A percentile compares a stretch with the other conserved stretches of the same genome.
Evolutionary conservation across 169 alveolate species (phyloP).

Genomic region (Perkinsus olseni): DNA sequence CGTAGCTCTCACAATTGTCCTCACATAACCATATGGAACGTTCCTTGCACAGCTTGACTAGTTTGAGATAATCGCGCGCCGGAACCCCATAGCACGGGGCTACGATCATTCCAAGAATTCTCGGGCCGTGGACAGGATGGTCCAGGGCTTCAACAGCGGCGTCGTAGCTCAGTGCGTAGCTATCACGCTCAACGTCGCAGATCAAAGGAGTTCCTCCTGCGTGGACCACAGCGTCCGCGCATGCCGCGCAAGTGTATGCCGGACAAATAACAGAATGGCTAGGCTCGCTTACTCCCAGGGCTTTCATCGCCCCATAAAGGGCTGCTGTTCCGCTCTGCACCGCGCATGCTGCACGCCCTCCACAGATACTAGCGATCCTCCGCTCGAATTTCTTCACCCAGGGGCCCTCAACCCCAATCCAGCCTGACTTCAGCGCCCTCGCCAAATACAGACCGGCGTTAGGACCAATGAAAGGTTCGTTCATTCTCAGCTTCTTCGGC

Average conservation of each 20-base stretch:
- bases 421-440: not conserved
- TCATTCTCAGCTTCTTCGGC: not conserved
- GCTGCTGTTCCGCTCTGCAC: slow-evolving; percentile 9
- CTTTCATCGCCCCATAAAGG: slow-evolving; percentile 12
- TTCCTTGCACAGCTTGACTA: not conserved
- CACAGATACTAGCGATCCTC: not conserved
- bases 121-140: not conserved
- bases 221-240: slow-evolving; percentile 9
- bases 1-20: slow-evolving; percentile 10
- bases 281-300: not conserved
- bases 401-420: slow-evolving; percentile 14
- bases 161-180: not conserved
- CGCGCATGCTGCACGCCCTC: slow-evolving; percentile 6
- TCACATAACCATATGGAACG: slow-evolving; percentile 5
- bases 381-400: not conserved
- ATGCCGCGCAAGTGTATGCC: slow-evolving; percentile 9
- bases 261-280: not conserved
- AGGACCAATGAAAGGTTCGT: slow-evolving; percentile 9
- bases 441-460: not conserved
- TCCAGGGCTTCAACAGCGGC: not conserved
- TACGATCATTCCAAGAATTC: not conserved
- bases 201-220: slow-evolving; percentile 2
- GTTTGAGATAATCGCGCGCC: not conserved
- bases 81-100: slow-evolving; percentile 7
- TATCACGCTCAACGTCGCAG: not conserved